Conservation (phyloP, 768 basidiomycete genomes). For the Rhodotorula kratochvilovae region DNA sequence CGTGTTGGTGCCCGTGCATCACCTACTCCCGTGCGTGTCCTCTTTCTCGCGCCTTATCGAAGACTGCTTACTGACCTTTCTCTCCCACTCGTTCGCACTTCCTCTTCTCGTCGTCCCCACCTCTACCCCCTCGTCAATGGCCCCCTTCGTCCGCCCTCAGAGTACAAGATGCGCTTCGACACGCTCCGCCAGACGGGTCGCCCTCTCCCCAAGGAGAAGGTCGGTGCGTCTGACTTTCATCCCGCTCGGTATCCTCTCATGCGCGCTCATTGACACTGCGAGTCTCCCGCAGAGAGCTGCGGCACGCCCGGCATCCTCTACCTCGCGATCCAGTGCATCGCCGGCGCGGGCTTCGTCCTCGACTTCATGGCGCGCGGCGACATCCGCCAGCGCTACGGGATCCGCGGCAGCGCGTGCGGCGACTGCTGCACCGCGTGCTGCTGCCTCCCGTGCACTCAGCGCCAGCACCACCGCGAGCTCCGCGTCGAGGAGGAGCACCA, state of each 20-base stretch:
- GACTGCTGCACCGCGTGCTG: slow-evolving; percentile 52
- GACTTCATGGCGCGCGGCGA: slow-evolving; percentile 16
- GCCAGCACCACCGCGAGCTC: slow-evolving; percentile 39
- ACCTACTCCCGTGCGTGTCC: background rate
- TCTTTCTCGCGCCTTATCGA: background rate
- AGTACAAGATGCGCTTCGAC: slow-evolving; percentile 14
- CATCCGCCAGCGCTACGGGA: slow-evolving; percentile 49
- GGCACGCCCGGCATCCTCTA: background rate
- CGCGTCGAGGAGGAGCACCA: background rate
- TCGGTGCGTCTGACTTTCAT: background rate
- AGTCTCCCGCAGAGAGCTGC: background rate
- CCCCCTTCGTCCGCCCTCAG: no score
- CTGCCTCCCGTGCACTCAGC: slow-evolving; percentile 55
- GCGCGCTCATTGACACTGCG: background rate
- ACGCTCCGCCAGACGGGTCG: background rate
- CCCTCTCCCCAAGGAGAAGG: background rate
- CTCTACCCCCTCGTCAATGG: no score
- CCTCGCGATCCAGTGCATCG: background rate
- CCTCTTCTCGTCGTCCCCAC: background rate
- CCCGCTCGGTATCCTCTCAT: background rate
- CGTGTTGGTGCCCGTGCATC: slow-evolving; percentile 11
- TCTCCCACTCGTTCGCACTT: background rate
- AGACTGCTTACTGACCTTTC: background rate
- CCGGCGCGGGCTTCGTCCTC: background rate
- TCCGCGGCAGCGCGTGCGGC: slow-evolving; percentile 52